A percentile compares a stretch with the other conserved stretches of the same genome.
These are phyloP conservation scores for Fusarium buharicum DNA, from an alignment of 2,329 filamentous ascomycete species.

Conservation along the genomic window DNA sequence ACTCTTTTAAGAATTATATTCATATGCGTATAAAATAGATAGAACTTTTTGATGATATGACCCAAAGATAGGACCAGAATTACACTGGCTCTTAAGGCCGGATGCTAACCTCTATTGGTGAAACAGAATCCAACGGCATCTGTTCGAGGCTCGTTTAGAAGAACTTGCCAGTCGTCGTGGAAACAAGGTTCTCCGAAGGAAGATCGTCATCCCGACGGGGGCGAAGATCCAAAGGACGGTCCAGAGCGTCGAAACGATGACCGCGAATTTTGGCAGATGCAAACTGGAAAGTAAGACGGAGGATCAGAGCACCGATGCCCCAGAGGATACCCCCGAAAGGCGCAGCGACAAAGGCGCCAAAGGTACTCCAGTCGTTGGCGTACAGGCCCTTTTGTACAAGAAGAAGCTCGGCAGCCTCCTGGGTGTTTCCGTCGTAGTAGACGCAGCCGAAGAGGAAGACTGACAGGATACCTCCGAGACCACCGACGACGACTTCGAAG, in stretches of 20 bases:
- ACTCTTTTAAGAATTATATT: background rate
- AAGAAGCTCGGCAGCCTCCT: constrained; percentile 72
- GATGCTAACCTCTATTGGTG: background rate
- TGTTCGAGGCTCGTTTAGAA: constrained; percentile 53
- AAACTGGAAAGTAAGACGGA: constrained; percentile 70
- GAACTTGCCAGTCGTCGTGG: constrained; percentile 62
- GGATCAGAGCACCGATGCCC: constrained; percentile 69
- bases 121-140: constrained; percentile 19
- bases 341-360: constrained; percentile 84
- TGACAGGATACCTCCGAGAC: constrained; percentile 79
- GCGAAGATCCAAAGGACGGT: constrained; percentile 58
- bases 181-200: constrained; percentile 38
- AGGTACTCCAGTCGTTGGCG: constrained; percentile 80
- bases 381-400: constrained; percentile 80
- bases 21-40: background rate
- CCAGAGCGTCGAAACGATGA: constrained; percentile 72
- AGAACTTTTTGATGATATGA: constrained; percentile 2
- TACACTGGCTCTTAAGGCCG: background rate
- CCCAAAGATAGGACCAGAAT: background rate
- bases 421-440: constrained; percentile 74
- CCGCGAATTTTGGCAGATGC: constrained; percentile 66
- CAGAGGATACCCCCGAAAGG: constrained; percentile 80
- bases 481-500: constrained; percentile 82
- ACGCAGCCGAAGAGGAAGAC: constrained; percentile 84
- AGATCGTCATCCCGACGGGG: constrained; percentile 47